Base-by-base conservation (phyloP, 2,329 filamentous ascomycete species). In the Aphanoascus verrucosus region DNA sequence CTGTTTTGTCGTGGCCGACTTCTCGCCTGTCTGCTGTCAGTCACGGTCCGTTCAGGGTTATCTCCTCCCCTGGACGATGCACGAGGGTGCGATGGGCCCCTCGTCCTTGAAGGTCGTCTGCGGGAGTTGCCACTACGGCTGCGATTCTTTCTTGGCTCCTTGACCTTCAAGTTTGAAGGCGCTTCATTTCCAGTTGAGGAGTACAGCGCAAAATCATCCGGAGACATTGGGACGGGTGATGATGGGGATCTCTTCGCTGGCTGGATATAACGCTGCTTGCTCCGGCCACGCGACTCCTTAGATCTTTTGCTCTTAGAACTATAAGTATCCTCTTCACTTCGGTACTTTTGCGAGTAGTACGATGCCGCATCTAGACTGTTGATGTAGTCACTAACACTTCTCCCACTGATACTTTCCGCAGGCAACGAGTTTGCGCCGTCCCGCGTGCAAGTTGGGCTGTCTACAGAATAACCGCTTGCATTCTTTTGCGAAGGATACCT, bases 221-320 rank as follows among this genome's bases (percentile, higher is more conserved):
- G 89, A 2, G 90, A 94, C 90, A 96, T 96, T 2, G 90, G 88
- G 1, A 95, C 79, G 0, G 91, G 91, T 0, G 91, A 96, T 1
- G 88, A 94, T 0, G 91, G 91, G 1, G 91, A 96, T 19, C 86
- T 79, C 69, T 95, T 94, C 11, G 83, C 80, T 15, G 85, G 81
- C 63, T 82, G 85, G 57, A 85, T 88, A 58, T 83, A 84, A 19
- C 84, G 79, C 43, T 79, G 76, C 11, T 78, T 73, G 20, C 77
- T 77, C 57, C 86, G 79, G 17, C 86, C 86, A 54, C 86, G 82
- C 41, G 62, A 62, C 17, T 85, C 84, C 59, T 84, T 80, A 0
- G 87, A 88, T 59, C 77, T 77, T 20, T 70, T 65, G 53, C 74
- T 74, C 60, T 75, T 65, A 4, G 59, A 57, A 19, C 67, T 68